These are phyloP conservation scores for Chlorella sp. DNA, from an alignment of 139 green algal genomes.

Conservation along the genomic window DNA sequence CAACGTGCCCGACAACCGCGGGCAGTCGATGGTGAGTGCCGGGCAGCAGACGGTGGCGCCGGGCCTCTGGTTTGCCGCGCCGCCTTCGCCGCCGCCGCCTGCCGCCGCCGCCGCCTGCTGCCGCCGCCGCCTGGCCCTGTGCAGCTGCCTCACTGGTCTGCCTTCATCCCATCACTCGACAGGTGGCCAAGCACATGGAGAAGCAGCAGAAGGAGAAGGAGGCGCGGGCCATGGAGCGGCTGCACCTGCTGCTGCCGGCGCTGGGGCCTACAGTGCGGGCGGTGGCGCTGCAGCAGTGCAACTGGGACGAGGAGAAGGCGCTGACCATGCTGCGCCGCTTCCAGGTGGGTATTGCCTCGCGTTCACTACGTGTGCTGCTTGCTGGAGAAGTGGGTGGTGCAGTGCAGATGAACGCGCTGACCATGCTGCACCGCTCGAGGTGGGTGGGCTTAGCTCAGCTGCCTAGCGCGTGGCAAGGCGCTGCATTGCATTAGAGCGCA, in stretches of 20 bases:
- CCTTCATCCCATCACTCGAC: background rate
- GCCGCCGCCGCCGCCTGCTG: background rate
- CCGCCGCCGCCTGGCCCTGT: background rate
- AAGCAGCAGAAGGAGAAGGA: slow-evolving; percentile 84
- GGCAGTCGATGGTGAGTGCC: slow-evolving; percentile 53
- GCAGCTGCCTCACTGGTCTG: background rate
- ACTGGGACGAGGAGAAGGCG: slow-evolving; percentile 72
- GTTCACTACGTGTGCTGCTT: background rate
- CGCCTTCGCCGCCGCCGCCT: no score
- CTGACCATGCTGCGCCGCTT: slow-evolving; percentile 60
- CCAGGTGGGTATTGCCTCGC: slow-evolving; percentile 12
- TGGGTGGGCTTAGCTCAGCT: no score
- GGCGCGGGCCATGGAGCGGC: slow-evolving; percentile 60
- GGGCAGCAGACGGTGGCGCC: background rate
- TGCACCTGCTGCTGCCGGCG: slow-evolving; percentile 67
- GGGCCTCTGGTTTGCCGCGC: background rate
- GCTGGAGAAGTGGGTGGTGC: no score
- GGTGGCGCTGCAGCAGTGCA: slow-evolving; percentile 66
- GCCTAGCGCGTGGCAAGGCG: no score
- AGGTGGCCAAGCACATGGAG: slow-evolving; percentile 64
- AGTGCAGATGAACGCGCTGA: no score
- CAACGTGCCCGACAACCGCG: slow-evolving; percentile 46
- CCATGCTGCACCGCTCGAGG: no score
- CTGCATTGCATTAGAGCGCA: no score
- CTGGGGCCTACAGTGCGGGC: slow-evolving; percentile 66